Percentiles rank a stretch among this genome's conserved stretches.
Evolutionary conservation across 306 rosid species (phyloP).

Genomic region (cucumber (Cucumis sativus)): DNA sequence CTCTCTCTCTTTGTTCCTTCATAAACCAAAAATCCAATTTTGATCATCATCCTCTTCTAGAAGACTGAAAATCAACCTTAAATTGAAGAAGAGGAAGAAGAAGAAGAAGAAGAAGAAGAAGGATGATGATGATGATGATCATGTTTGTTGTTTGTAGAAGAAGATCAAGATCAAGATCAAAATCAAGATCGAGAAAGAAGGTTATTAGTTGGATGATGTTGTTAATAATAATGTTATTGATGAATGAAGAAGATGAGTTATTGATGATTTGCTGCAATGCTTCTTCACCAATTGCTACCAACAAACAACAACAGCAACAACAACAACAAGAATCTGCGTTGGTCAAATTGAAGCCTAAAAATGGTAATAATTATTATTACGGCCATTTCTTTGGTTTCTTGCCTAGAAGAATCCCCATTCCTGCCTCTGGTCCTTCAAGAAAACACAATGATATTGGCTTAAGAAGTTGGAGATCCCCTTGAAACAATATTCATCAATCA

Average conservation of each 20-base stretch:
- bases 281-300: conserved; percentile 16
- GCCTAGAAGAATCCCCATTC: conserved; percentile 63
- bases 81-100: too few species aligned
- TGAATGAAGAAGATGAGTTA: not conserved
- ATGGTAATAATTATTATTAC: conserved; percentile 5
- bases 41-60: too few species aligned
- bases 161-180: conserved; percentile 8
- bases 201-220: conserved; percentile 20
- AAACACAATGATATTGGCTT: conserved; percentile 79
- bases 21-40: too few species aligned
- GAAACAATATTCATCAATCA: not conserved
- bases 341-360: conserved; percentile 44
- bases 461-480: conserved; percentile 52
- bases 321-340: conserved; percentile 16
- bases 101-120: too few species aligned
- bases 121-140: not conserved
- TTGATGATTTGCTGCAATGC: conserved; percentile 30
- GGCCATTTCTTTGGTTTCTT: conserved; percentile 81
- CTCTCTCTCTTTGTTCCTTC: too few species aligned
- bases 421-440: conserved; percentile 86
- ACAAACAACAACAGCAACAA: conserved; percentile 4
- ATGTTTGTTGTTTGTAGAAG: conserved; percentile 41
- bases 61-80: too few species aligned
- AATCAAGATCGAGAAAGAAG: conserved; percentile 13
- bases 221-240: conserved; percentile 22